A percentile compares a stretch with the other conserved stretches of the same genome.
phyloP scores from a whole-genome alignment of 31 red algal species.

The Asparagopsis taxiformis region DNA sequence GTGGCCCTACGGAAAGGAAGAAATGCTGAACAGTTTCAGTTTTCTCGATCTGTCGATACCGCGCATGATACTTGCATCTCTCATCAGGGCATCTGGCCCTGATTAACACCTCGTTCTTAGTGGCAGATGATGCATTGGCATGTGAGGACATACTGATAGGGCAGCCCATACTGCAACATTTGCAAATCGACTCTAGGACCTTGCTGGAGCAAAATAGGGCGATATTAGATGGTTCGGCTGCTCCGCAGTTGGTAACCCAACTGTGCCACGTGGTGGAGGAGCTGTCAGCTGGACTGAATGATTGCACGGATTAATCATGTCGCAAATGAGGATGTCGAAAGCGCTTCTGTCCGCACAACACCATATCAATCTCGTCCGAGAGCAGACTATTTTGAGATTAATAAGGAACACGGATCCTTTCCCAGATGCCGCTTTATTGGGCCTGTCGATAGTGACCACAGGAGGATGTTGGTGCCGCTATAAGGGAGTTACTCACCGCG shows the following conservation, averaged over 20 bases:
- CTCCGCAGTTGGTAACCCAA: not conserved
- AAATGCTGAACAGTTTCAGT: not conserved
- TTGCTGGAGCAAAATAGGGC: constrained; percentile 6
- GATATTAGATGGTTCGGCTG: constrained; percentile 10
- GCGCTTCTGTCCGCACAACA: too few species aligned
- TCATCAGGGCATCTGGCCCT: constrained; percentile 4
- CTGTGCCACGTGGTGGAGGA: not conserved
- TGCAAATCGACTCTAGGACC: constrained; percentile 12
- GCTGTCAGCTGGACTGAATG: constrained; percentile 8
- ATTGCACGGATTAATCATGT: not conserved
- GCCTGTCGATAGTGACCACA: not conserved
- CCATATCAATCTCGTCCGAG: too few species aligned
- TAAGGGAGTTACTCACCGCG: not conserved
- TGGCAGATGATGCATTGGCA: not conserved
- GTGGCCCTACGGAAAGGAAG: constrained; percentile 10
- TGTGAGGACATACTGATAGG: constrained; percentile 1
- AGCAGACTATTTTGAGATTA: not conserved
- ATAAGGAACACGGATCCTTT: constrained; percentile 11
- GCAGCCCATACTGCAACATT: not conserved
- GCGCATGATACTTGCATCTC: not conserved
- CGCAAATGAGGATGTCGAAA: not conserved
- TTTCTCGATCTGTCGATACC: not conserved
- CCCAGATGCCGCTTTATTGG: not conserved
- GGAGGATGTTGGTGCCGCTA: not conserved
- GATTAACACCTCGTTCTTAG: not conserved